Evolutionary conservation across 768 basidiomycete species (phyloP), one percentile per base, ranked within the genome.

Genomic region (Termitomyces sp.): DNA sequence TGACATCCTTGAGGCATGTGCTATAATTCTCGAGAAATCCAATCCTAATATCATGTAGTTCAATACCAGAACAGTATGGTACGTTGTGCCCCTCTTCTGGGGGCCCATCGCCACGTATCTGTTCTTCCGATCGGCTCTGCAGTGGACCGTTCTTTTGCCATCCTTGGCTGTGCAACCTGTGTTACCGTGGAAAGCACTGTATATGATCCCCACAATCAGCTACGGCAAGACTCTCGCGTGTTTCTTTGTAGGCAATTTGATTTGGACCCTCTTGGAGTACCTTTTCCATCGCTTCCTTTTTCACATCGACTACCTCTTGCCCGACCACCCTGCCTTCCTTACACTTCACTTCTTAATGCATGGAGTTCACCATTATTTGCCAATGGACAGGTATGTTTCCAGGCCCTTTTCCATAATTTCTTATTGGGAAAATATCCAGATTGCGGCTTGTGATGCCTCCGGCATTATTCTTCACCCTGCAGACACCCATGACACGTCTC

Each of bases 391-490:
- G 90, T 92, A 69, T 63, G 84, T 74, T 6, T 45, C 17, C 52
- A 17, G 50, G 5, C 20, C 45, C 15, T 12, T 50, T 45, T n/a
- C 49, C 3, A 34, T 47, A n/a, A 43, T 25, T n/a, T 15, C 37
- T 62, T 40, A 34, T 46, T 62, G 56, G 46, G 5, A 38, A 48
- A 7, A 12, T 32, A 40, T 53, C 6, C 63, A 91, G 93, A 60
- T 76, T 98, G 69, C 86, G 97, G 65, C 86, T 99, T 40, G 97
- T 98, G 68, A 99, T 99, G 97, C 97, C 97, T 1, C 97, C 97
- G 2, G 68, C 81, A 3, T 71, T 98, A 60, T 99, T 99, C 76
- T 74, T 79, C 59, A 72, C 74, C 14, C 82, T 99, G 17, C 88
- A 92, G 60, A 79, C 81, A 38, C 97, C 97, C 1, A 94, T 98